Evolutionary conservation across 2,329 filamentous ascomycete genomes (phyloP).

Genomic region (Pseudocercospora pini-densiflorae): DNA sequence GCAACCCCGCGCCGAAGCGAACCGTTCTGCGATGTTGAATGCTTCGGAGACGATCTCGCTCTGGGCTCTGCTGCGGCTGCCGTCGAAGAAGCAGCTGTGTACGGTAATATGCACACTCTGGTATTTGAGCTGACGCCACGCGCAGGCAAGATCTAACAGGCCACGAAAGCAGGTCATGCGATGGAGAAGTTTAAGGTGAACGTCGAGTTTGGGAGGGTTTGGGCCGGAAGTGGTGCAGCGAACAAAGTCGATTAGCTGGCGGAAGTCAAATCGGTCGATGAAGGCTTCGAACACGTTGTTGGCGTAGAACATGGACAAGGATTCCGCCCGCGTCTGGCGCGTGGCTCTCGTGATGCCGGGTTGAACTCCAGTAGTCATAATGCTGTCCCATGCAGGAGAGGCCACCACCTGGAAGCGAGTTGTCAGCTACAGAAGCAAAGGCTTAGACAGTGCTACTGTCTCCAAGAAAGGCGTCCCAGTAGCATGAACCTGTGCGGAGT

Average conservation of each 20-base stretch:
- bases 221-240: conserved; percentile 13
- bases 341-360: conserved; percentile 22
- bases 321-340: conserved; percentile 18
- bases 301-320: conserved; percentile 27
- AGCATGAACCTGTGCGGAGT: no score
- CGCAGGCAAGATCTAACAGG: conserved; percentile 3
- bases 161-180: conserved; percentile 18
- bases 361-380: conserved; percentile 15
- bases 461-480: no score
- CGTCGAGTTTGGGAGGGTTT: neutral
- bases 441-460: no score
- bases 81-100: conserved; percentile 2
- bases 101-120: neutral
- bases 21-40: neutral
- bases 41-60: neutral
- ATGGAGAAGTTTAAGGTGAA: conserved; percentile 12
- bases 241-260: conserved; percentile 8
- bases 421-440: no score
- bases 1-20: neutral
- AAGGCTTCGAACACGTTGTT: conserved; percentile 23
- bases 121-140: conserved; percentile 10
- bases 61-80: neutral
- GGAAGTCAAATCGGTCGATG: conserved; percentile 19
- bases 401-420: neutral
- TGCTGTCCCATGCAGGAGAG: neutral